phyloP scores from a whole-genome alignment of 2,329 filamentous ascomycete genomes.

The Monosporascus sp. region DNA sequence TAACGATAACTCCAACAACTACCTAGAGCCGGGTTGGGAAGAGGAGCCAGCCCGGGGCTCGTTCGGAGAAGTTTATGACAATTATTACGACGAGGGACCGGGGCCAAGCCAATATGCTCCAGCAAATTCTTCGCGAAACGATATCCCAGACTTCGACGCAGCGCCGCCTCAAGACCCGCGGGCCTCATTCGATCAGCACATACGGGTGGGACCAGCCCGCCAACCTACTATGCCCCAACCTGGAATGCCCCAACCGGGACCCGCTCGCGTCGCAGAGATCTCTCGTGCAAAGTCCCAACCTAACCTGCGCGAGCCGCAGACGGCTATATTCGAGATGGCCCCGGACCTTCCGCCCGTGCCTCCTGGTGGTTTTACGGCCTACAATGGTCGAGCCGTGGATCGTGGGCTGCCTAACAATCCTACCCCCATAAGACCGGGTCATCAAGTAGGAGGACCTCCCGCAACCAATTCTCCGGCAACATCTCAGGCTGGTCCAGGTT shows the following conservation, averaged over 20 bases:
- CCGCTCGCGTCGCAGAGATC: constrained; percentile 47
- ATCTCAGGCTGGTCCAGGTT: constrained; percentile 24
- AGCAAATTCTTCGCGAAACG: constrained; percentile 22
- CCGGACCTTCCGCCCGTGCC: constrained; percentile 55
- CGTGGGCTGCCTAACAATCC: constrained; percentile 22
- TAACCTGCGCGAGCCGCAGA: constrained; percentile 57
- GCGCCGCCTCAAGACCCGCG: constrained; percentile 27
- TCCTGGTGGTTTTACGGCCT: constrained; percentile 26
- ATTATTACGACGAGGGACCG: constrained; percentile 42
- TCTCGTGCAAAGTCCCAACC: constrained; percentile 63
- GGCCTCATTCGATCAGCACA: constrained; percentile 44
- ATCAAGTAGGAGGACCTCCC: constrained; percentile 20
- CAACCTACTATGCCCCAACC: constrained; percentile 20
- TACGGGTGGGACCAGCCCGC: constrained; percentile 32
- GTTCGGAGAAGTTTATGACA: constrained; percentile 49
- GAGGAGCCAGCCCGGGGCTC: constrained; percentile 32
- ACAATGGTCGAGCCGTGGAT: constrained; percentile 18
- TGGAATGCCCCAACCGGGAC: constrained; percentile 40
- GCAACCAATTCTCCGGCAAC: constrained; percentile 3
- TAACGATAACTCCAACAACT: too few relatives aligned
- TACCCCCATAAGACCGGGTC: constrained; percentile 20
- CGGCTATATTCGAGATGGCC: constrained; percentile 70
- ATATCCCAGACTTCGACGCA: constrained; percentile 40
- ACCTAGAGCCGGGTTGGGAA: constrained; percentile 29
- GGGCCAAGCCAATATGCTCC: constrained; percentile 27